These are phyloP conservation scores for Dissoconium aciculare DNA, from an alignment of 2,329 filamentous ascomycete species.

Conservation along the genomic window DNA sequence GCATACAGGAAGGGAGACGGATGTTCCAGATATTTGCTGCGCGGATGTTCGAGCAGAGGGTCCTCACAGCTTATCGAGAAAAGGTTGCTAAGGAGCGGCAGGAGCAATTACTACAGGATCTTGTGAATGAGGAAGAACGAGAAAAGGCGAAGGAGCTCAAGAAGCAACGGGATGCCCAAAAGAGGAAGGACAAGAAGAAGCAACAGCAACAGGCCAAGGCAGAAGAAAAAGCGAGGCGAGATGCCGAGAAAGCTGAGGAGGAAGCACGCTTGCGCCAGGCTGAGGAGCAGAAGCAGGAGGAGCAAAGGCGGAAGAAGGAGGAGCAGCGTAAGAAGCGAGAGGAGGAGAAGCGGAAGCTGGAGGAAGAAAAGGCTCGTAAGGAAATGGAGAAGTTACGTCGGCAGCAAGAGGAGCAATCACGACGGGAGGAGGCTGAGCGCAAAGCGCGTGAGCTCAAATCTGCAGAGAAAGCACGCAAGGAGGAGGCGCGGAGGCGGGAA, in stretches of 20 bases:
- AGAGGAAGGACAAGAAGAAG: conserved; percentile 84
- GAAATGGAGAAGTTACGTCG: conserved; percentile 72
- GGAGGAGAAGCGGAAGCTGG: conserved; percentile 74
- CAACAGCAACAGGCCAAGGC: conserved; percentile 77
- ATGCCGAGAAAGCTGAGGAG: conserved; percentile 79
- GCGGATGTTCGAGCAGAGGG: conserved; percentile 96
- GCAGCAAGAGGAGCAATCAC: conserved; percentile 69
- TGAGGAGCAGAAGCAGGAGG: conserved; percentile 65
- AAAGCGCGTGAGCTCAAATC: conserved; percentile 69
- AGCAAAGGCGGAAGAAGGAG: conserved; percentile 67
- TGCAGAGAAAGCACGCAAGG: conserved; percentile 61
- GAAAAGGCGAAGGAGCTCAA: conserved; percentile 74
- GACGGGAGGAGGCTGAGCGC: conserved; percentile 70
- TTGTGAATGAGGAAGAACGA: conserved; percentile 67
- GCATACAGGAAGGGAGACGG: conserved; percentile 93
- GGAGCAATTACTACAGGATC: conserved; percentile 74
- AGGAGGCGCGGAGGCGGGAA: conserved; percentile 61
- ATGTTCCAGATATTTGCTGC: conserved; percentile 99
- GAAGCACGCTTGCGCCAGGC: conserved; percentile 61
- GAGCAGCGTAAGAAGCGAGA: conserved; percentile 87
- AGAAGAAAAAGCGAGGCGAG: conserved; percentile 78
- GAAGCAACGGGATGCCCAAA: conserved; percentile 84
- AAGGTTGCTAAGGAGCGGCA: conserved; percentile 91
- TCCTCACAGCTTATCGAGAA: conserved; percentile 92
- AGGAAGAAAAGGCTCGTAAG: conserved; percentile 72